A percentile compares a stretch with the other conserved stretches of the same genome.
Evolutionary conservation across 805 yeast genomes (phyloP).

Genomic region (Barnettozyma populi): DNA sequence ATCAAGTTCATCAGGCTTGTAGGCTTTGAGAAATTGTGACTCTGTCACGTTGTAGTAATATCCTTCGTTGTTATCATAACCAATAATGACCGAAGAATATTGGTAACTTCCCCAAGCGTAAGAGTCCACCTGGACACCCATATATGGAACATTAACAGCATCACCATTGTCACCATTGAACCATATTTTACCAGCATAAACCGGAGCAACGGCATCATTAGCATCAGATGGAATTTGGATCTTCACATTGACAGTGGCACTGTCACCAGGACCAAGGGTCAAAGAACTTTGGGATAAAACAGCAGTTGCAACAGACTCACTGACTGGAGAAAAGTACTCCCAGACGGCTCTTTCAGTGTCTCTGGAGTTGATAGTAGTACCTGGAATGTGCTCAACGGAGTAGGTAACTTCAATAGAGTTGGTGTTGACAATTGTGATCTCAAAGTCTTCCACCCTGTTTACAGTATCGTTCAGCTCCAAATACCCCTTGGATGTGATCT

Average conservation of each 20-base stretch:
- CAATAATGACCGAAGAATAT: constrained; percentile 2
- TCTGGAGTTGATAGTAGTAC: constrained; percentile 10
- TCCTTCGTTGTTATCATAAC: constrained; percentile 2
- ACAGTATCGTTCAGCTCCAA: constrained; percentile 14
- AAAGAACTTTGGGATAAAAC: constrained; percentile 2
- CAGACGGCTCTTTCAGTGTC: not conserved
- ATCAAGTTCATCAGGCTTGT: not conserved
- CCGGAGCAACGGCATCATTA: constrained; percentile 3
- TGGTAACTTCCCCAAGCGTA: constrained; percentile 9
- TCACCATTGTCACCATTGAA: constrained; percentile 16
- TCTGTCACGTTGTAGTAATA: constrained; percentile 7
- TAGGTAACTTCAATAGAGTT: constrained; percentile 11
- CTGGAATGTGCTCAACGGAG: constrained; percentile 5
- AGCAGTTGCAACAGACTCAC: constrained; percentile 6
- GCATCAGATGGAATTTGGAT: constrained; percentile 6
- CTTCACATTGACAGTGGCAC: constrained; percentile 9
- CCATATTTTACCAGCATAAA: constrained; percentile 11
- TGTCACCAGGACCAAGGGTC: constrained; percentile 11
- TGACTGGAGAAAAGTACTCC: constrained; percentile 9
- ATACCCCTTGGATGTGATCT: constrained; percentile 5
- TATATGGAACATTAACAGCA: constrained; percentile 12
- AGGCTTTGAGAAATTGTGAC: not conserved
- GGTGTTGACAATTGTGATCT: constrained; percentile 8
- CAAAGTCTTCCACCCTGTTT: constrained; percentile 12
- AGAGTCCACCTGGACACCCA: constrained; percentile 14